Base-by-base conservation (phyloP, 1,284 basidiomycete species). In the Melampsora larici-populina region DNA sequence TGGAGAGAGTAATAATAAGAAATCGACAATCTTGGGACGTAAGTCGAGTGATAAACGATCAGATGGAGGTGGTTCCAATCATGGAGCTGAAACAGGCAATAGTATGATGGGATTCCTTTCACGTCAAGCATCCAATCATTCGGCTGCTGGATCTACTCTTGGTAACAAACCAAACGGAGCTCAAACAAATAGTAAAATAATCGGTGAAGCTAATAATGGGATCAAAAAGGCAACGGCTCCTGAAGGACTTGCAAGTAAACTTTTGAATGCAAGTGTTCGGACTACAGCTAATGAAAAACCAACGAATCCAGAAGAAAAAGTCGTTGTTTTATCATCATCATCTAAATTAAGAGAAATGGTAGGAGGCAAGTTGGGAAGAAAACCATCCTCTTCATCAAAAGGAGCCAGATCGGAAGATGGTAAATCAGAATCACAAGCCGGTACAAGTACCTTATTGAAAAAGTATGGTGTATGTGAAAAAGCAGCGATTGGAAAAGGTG, bases 391-490 rank as follows among this genome's bases (percentile, higher is more conserved):
- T 72, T 78, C 73, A 78, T 67, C 65, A 31, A 65, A 81, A 79
- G 78, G 64, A 71, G 72, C 60, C 26, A 51, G 78, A 76, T 79
- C 75, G 49, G 81, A 82, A 63, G 81, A 82, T 62, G 81, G 79
- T 1, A 70, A 36, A 76, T 71, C 29, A 68, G 43, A 40, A 68
- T 78, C 73, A 49, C 66, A 74, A 66, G 80, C 79, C 60, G 80
- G 80, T 31, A 80, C 80, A 8, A 77, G 74, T 26, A 33, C 68
- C 24, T 75, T 85, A 65, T 81, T 84, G 72, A 91, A 96, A 85
- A 98, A 98, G 87, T 99, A 99, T 82, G 96, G 96, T 48, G 90
- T 97, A 6, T 98, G 95, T 85, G 94, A 97, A 85, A 94, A 94
- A 85, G 89, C 94, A 21, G 94, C 95, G 11, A 97, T 99, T 81